These are phyloP conservation scores for Russula emetica DNA, from an alignment of 768 basidiomycete genomes.

Conservation along the genomic window DNA sequence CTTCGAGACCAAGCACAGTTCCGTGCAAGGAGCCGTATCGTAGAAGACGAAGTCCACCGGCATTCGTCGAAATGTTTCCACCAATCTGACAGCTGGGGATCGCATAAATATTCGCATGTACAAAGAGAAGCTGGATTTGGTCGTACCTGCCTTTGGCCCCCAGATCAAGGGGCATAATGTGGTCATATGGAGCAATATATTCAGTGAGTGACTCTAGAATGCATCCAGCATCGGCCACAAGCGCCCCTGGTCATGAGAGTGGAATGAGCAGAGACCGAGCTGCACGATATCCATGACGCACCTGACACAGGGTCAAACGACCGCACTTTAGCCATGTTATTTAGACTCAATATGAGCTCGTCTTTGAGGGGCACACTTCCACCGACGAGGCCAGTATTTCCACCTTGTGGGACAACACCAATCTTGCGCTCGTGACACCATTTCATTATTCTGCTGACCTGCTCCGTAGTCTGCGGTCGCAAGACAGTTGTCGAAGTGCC, in stretches of 20 bases:
- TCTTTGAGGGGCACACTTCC: constrained; percentile 86
- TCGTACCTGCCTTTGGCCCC: constrained; percentile 90
- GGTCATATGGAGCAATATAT: constrained; percentile 78
- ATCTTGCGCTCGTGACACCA: constrained; percentile 80
- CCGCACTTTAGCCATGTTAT: constrained; percentile 77
- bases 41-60: constrained; percentile 90
- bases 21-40: constrained; percentile 96
- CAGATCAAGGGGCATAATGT: constrained; percentile 95
- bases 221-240: constrained; percentile 93
- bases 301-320: constrained; percentile 83
- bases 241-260: constrained; percentile 52
- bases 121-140: background rate
- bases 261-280: constrained; percentile 14
- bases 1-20: constrained; percentile 90
- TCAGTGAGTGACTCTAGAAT: constrained; percentile 85
- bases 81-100: constrained; percentile 88
- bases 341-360: constrained; percentile 81
- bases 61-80: constrained; percentile 95
- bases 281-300: constrained; percentile 33
- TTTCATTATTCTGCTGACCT: constrained; percentile 85
- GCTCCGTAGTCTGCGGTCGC: constrained; percentile 79
- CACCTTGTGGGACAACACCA: constrained; percentile 94
- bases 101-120: background rate
- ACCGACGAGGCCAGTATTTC: constrained; percentile 97
- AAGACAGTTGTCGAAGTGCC: constrained; percentile 83